Percentiles rank a stretch among this genome's conserved stretches.
These are phyloP conservation scores for Dothideomycetes sp. DNA, from an alignment of 2,329 filamentous ascomycete species.

Conservation along the genomic window DNA sequence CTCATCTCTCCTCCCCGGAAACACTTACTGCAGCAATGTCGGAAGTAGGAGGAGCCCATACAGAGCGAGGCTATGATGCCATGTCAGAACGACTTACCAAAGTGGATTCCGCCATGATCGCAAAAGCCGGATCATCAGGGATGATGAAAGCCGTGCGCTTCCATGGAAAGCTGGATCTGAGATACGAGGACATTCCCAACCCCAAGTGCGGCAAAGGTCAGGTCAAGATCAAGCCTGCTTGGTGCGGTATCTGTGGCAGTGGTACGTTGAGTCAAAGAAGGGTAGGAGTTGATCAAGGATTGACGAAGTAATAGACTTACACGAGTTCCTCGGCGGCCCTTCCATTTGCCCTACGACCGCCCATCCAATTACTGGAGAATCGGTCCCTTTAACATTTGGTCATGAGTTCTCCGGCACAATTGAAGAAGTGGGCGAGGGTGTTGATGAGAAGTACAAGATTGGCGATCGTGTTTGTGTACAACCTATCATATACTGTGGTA, in stretches of 20 bases:
- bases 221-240: constrained; percentile 25
- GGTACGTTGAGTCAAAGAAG: constrained; percentile 2
- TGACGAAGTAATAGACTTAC: constrained; percentile 14
- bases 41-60: not conserved
- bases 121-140: not conserved
- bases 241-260: constrained; percentile 23
- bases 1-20: too few species aligned
- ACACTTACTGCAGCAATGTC: not conserved
- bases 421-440: constrained; percentile 40
- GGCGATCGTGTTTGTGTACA: constrained; percentile 40
- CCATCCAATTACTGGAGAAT: constrained; percentile 43
- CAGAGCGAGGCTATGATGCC: not conserved
- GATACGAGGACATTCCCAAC: constrained; percentile 22
- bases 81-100: constrained; percentile 3
- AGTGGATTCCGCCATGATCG: not conserved
- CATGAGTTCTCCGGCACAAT: constrained; percentile 43
- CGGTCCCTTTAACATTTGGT: constrained; percentile 40
- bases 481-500: constrained; percentile 46
- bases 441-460: constrained; percentile 32
- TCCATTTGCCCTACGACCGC: constrained; percentile 37
- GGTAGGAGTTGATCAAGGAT: not conserved
- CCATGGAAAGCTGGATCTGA: constrained; percentile 24
- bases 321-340: constrained; percentile 24
- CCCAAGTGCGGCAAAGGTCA: constrained; percentile 23
- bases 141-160: constrained; percentile 27